Percentiles rank a stretch among this genome's conserved stretches.
Conservation (phyloP, 2,329 filamentous ascomycete species). For the Coleophoma eucalyptorum region DNA sequence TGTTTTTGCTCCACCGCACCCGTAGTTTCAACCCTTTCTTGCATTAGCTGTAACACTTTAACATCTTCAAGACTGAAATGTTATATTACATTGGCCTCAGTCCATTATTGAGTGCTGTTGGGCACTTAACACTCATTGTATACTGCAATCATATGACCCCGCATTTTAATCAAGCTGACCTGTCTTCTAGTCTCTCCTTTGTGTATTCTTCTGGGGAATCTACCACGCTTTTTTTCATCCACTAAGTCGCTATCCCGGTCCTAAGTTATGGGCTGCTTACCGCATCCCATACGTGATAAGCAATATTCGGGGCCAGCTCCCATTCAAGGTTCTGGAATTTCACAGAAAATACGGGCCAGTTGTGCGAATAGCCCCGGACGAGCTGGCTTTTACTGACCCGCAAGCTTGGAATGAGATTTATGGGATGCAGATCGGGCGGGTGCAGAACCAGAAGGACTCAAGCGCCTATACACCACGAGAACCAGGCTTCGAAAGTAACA, state of each 20-base stretch:
- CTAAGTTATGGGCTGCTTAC: neutral
- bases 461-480: too few species aligned
- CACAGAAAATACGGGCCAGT: constrained; percentile 1
- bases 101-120: too few species aligned
- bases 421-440: neutral
- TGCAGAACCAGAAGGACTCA: neutral
- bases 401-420: constrained; percentile 23
- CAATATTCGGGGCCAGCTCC: neutral
- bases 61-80: too few species aligned
- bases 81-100: too few species aligned
- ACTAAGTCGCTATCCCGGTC: constrained; percentile 1
- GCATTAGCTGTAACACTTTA: too few species aligned
- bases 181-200: too few species aligned
- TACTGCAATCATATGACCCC: too few species aligned
- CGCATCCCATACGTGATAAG: neutral
- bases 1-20: too few species aligned
- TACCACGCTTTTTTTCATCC: constrained; percentile 2
- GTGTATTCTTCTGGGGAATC: too few species aligned
- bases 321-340: neutral
- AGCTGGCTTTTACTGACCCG: constrained; percentile 22
- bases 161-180: too few species aligned
- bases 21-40: too few species aligned
- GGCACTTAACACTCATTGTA: too few species aligned
- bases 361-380: constrained; percentile 18
- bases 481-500: constrained; percentile 21